A percentile compares a stretch with the other conserved stretches of the same genome.
These are phyloP conservation scores for Aspergillus cejpii DNA, from an alignment of 2,329 filamentous ascomycete genomes.

Conservation along the genomic window DNA sequence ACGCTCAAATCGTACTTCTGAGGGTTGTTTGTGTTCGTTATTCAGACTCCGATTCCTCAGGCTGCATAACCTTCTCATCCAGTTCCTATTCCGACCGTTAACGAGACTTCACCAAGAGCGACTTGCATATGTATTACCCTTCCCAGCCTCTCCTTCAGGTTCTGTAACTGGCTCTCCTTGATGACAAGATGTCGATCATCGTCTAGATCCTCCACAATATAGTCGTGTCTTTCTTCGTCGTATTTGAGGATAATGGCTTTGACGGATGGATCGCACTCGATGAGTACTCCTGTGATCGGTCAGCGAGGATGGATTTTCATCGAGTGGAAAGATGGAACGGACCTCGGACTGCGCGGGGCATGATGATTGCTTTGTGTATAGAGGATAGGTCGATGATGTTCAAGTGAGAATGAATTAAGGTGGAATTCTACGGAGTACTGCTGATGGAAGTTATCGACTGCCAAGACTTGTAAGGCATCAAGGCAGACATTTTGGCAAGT, in stretches of 20 bases:
- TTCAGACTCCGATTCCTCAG: slow-evolving; percentile 43
- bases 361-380: slow-evolving; percentile 13
- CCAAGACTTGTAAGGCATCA: slow-evolving; percentile 1
- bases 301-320: not conserved
- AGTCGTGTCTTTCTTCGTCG: slow-evolving; percentile 43
- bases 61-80: slow-evolving; percentile 44
- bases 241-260: slow-evolving; percentile 46
- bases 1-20: too few species aligned
- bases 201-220: slow-evolving; percentile 44
- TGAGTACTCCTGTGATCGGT: slow-evolving; percentile 35
- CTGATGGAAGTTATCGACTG: not conserved
- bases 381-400: not conserved
- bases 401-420: not conserved
- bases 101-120: not conserved
- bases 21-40: slow-evolving; percentile 19
- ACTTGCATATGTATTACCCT: slow-evolving; percentile 26
- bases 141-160: slow-evolving; percentile 39
- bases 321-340: not conserved
- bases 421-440: not conserved
- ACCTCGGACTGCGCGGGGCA: slow-evolving; percentile 41
- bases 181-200: slow-evolving; percentile 43
- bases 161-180: slow-evolving; percentile 42
- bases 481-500: slow-evolving; percentile 1
- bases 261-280: slow-evolving; percentile 46
- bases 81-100: slow-evolving; percentile 34